Evolutionary conservation across 2,329 filamentous ascomycete species (phyloP), one percentile per base, ranked within the genome.

Genomic region (Botryotinia globosa): DNA sequence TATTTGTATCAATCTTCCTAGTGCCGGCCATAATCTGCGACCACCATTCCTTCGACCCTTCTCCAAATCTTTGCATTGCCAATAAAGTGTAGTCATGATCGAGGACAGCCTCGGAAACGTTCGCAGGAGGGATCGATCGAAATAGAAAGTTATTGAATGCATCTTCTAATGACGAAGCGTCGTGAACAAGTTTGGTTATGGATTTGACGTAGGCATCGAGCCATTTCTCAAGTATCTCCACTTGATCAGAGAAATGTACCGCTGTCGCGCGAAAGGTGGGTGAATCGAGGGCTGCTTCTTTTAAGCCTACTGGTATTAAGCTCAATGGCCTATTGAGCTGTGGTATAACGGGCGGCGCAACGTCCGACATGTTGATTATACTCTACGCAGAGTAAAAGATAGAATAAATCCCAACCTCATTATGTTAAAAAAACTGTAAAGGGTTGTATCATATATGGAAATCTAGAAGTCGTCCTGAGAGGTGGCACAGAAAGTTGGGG

Each of bases 31-130:
- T 83, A 37, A 94, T 87, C 76, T 91, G 90, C 75, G 88, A 88
- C 94, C 94, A 98, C 85, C 94, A 94, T 80, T 97, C 94, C 78
- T 91, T 90, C 71, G 94, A 91, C 8, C 93, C 93, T 76, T 99
- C 95, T 29, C 91, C 92, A 80, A 94, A 92, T 72, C 92, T 88
- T 82, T 92, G 93, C 81, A 98, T 88, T 25, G 94, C 94, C 74
- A 97, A 85, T 65, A 97, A 86, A 0, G 94, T 96, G 82, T 98
- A 98, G 83, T 99, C 96, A 83, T 97, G 94, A 81, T 99, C 96
- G 80, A 99, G 86, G 70, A 95, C 88, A 71, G 92, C 91, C 82
- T 98, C 94, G 74, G 92, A 93, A 72, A 94, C 86, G 72, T 90
- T 88, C 34, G 88, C 82, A 7, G 92, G 91, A 39, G 93, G 93